Base-by-base conservation (phyloP, 1,139 yeast genomes). In the Barnettozyma hawaiiensis region DNA sequence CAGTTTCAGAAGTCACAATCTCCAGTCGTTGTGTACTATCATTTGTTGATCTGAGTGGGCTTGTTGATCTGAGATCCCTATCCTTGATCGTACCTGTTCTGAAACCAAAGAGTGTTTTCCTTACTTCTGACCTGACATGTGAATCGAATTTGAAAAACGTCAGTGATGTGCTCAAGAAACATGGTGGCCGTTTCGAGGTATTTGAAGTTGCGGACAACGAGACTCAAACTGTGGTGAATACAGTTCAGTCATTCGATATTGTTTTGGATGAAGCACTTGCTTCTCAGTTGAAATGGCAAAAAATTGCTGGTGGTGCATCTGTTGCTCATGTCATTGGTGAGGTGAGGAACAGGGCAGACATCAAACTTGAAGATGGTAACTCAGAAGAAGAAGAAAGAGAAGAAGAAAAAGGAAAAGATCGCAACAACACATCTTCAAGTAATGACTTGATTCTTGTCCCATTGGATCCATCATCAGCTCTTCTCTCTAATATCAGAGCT, bases 321-420 rank as follows among this genome's bases (percentile, higher is more conserved):
- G 81, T 92, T 31, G 92, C 97, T 0, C 94, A 86, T 54, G 82
- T 90, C 5, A 69, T 73, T 35, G 97, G 97, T 34, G 78, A 77
- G 49, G 66, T 85, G 28, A 78, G 75, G 45, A 63, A 73, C 29
- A 71, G 67, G 35, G 66, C 64, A 43, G 64, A 62, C 31, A 41
- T 60, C 7, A 45, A 51, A 27, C 22, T 47, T 15, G 55, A 53
- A 21, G 52, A 47, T n/a, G n/a, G n/a, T n/a, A n/a, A n/a, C n/a
- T n/a, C n/a, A 14, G 43, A 44, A 14, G 48, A 46, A 4, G 50
- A 33, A 11, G 47, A 44, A 8, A 36, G 35, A 7, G 34, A 43
- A 27, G 48, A 49, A 10, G 47, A 44, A 12, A 51, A 45, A n/a
- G 52, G 41, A 27, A 40, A 44, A 6, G 42, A 43, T 12, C 40